Percentiles rank a stretch among this genome's conserved stretches.
phyloP scores from a whole-genome alignment of 441 rosid species.

The Theobroma grandiflorum region DNA sequence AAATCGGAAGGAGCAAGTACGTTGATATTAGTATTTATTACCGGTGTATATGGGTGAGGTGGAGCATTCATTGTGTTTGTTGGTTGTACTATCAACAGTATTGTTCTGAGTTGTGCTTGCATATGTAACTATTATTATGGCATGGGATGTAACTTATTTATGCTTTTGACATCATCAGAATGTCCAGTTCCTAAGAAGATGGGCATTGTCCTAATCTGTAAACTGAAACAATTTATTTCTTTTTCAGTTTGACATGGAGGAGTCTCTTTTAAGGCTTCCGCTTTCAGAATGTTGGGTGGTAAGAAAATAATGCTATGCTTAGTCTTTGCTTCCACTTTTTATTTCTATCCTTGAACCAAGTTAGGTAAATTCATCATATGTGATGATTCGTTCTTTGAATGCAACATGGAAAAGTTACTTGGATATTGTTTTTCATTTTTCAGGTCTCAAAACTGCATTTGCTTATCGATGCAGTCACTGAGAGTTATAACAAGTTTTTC shows the following conservation, averaged over 20 bases:
- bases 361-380: background rate
- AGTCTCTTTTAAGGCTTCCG: conserved; percentile 61
- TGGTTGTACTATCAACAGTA: background rate
- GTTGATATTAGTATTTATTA: background rate
- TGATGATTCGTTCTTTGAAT: background rate
- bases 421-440: conserved; percentile 15
- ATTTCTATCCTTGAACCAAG: conserved; percentile 9
- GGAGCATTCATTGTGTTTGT: background rate
- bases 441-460: conserved; percentile 94
- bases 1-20: background rate
- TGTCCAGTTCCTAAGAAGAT: conserved; percentile 1
- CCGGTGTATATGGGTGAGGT: background rate
- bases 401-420: background rate
- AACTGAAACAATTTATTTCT: conserved; percentile 21
- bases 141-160: background rate
- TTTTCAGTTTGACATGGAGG: conserved; percentile 78
- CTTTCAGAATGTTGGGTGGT: conserved; percentile 98
- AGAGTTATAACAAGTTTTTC: conserved; percentile 85
- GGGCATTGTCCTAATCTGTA: conserved; percentile 18
- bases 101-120: conserved; percentile 9
- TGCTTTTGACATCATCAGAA: background rate
- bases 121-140: background rate
- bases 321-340: conserved; percentile 14
- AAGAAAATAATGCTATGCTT: conserved; percentile 33
- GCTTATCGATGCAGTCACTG: conserved; percentile 79